Conservation (phyloP, 2,329 filamentous ascomycete species). For the Pseudogymnoascus sp. region DNA sequence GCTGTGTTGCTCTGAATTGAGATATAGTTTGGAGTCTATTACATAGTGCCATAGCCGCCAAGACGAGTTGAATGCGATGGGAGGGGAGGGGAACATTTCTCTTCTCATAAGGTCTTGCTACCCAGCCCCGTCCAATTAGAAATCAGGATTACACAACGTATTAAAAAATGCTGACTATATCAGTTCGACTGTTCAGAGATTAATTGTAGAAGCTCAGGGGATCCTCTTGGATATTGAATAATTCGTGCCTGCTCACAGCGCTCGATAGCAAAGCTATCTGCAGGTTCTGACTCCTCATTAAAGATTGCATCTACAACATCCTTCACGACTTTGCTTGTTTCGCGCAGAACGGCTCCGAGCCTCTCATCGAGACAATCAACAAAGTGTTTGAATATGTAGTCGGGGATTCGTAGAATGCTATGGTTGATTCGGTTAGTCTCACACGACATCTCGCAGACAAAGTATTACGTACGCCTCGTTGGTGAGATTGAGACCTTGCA, state of each 20-base stretch:
- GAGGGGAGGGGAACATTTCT: too few relatives aligned
- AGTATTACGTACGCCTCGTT: not conserved
- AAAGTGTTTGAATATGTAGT: not conserved
- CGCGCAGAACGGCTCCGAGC: not conserved
- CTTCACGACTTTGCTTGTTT: not conserved
- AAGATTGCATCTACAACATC: not conserved
- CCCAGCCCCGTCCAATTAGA: too few relatives aligned
- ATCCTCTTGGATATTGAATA: not conserved
- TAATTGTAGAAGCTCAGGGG: not conserved
- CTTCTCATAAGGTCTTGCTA: too few relatives aligned
- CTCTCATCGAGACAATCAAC: not conserved
- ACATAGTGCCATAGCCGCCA: too few relatives aligned
- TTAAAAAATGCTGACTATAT: slow-evolving; percentile 31
- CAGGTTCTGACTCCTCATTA: not conserved
- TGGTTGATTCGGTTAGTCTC: not conserved
- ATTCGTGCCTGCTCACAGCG: not conserved
- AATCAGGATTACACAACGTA: too few relatives aligned
- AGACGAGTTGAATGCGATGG: too few relatives aligned
- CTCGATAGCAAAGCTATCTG: not conserved
- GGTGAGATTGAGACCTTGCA: not conserved
- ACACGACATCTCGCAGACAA: not conserved
- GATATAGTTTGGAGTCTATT: too few relatives aligned
- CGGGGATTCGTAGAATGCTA: not conserved
- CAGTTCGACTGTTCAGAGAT: too few relatives aligned
- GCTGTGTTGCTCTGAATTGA: too few relatives aligned